phyloP scores from a whole-genome alignment of 192 early-diverging fungal species.

The Martensiomyces pterosporus region DNA sequence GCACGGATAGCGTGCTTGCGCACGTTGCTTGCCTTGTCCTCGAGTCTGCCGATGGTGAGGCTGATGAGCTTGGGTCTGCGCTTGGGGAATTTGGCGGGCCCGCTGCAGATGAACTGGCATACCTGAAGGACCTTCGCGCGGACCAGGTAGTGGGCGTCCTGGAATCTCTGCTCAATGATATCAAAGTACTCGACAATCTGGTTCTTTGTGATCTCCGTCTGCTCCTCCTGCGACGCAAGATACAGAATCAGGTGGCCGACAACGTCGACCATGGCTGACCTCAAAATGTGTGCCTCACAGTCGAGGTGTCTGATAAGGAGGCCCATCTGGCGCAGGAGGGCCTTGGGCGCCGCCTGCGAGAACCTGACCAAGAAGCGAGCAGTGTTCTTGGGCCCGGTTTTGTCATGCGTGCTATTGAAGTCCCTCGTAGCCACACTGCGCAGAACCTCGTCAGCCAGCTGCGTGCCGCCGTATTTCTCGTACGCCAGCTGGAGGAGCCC shows the following conservation, averaged over 20 bases:
- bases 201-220: slow-evolving; percentile 61
- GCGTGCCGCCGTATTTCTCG: slow-evolving; percentile 58
- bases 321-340: slow-evolving; percentile 86
- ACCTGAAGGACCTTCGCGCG: slow-evolving; percentile 88
- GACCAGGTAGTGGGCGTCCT: slow-evolving; percentile 81
- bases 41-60: slow-evolving; percentile 71
- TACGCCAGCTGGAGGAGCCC: slow-evolving; percentile 63
- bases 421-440: slow-evolving; percentile 60
- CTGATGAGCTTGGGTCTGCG: slow-evolving; percentile 64
- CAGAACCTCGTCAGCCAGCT: slow-evolving; percentile 71
- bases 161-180: slow-evolving; percentile 85
- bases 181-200: slow-evolving; percentile 87
- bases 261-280: slow-evolving; percentile 84
- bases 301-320: slow-evolving; percentile 81
- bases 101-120: slow-evolving; percentile 74
- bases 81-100: slow-evolving; percentile 68
- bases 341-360: slow-evolving; percentile 76
- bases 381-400: slow-evolving; percentile 75
- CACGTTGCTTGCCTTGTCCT: slow-evolving; percentile 87
- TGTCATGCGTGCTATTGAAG: slow-evolving; percentile 67
- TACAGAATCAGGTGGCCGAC: slow-evolving; percentile 81
- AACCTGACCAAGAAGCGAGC: slow-evolving; percentile 77
- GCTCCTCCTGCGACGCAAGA: slow-evolving; percentile 64
- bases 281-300: slow-evolving; percentile 85
- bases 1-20: slow-evolving; percentile 89